phyloP scores from a whole-genome alignment of 139 green algal genomes.

The Tetraselmis chui region DNA sequence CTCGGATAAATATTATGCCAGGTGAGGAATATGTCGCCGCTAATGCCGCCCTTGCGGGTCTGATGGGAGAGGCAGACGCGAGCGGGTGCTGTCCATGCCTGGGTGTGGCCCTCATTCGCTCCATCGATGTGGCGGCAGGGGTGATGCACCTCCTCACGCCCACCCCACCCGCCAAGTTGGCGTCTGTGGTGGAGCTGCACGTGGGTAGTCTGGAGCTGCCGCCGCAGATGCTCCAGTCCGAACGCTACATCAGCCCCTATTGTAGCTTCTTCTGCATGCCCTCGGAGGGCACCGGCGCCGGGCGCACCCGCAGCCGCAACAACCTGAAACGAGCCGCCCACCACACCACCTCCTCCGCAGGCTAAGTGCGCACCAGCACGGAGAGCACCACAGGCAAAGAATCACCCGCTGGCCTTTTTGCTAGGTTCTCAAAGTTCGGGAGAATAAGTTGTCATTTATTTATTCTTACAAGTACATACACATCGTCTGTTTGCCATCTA shows the following conservation, averaged over 20 bases:
- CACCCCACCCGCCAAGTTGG: conserved; percentile 19
- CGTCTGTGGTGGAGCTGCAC: conserved; percentile 37
- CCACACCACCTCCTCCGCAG: background rate
- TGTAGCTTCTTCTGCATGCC: conserved; percentile 47
- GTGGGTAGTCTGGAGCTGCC: conserved; percentile 65
- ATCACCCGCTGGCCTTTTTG: no score
- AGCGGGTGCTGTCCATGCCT: conserved; percentile 39
- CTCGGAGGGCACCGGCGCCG: conserved; percentile 49
- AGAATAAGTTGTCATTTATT: no score
- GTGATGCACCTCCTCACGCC: conserved; percentile 57
- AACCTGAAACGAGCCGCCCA: conserved; percentile 46
- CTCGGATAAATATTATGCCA: no score
- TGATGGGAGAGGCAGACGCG: conserved; percentile 16
- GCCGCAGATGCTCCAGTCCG: conserved; percentile 39
- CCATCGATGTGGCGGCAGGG: conserved; percentile 32
- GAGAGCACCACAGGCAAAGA: no score
- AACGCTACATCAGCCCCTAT: conserved; percentile 38
- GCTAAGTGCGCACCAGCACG: no score
- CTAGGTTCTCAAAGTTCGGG: no score
- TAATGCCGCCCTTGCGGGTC: conserved; percentile 63
- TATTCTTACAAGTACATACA: no score
- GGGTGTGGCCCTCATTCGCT: conserved; percentile 62
- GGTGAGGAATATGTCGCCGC: conserved; percentile 22
- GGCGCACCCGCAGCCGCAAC: conserved; percentile 47
- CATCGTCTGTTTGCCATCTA: no score